Percentiles rank a stretch among this genome's conserved stretches.
These are phyloP conservation scores for Phytophthora constricta DNA, from an alignment of 352 stramenopile genomes.

Conservation along the genomic window DNA sequence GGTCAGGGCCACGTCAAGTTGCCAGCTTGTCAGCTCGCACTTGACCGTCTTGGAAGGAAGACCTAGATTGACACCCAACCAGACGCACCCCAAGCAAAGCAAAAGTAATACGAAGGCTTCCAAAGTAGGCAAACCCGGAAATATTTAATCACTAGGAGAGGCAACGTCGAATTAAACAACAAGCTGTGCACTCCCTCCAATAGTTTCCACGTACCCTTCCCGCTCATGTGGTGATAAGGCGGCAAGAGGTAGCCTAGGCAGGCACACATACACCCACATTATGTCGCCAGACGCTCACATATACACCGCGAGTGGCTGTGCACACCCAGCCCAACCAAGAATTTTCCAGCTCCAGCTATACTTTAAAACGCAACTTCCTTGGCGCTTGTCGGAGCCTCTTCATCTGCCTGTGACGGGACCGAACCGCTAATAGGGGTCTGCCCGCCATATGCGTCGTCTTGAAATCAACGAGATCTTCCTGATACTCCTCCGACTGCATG, in stretches of 20 bases:
- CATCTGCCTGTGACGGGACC: constrained; percentile 31
- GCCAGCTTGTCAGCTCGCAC: constrained; percentile 27
- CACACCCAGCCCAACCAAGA: constrained; percentile 10
- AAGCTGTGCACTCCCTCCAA: constrained; percentile 21
- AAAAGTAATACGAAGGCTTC: constrained; percentile 3
- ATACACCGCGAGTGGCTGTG: constrained; percentile 29
- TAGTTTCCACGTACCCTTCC: constrained; percentile 30
- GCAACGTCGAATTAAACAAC: constrained; percentile 32
- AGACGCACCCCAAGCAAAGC: constrained; percentile 1
- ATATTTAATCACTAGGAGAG: constrained; percentile 42
- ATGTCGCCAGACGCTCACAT: constrained; percentile 29
- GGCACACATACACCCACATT: constrained; percentile 22
- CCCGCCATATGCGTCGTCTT: constrained; percentile 48
- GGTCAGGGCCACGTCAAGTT: constrained; percentile 4
- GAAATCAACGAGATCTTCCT: constrained; percentile 77
- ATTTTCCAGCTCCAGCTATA: constrained; percentile 31
- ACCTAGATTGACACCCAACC: no score
- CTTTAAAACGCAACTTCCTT: constrained; percentile 89
- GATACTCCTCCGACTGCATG: constrained; percentile 86
- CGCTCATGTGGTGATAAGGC: constrained; percentile 26
- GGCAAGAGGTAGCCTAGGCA: constrained; percentile 19
- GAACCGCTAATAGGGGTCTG: constrained; percentile 28
- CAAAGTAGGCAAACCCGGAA: constrained; percentile 41
- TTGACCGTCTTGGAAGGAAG: constrained; percentile 5
- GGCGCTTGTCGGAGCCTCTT: constrained; percentile 31